Conservation (phyloP, 1,139 yeast genomes). For the Kurtzmaniella natalensis region DNA sequence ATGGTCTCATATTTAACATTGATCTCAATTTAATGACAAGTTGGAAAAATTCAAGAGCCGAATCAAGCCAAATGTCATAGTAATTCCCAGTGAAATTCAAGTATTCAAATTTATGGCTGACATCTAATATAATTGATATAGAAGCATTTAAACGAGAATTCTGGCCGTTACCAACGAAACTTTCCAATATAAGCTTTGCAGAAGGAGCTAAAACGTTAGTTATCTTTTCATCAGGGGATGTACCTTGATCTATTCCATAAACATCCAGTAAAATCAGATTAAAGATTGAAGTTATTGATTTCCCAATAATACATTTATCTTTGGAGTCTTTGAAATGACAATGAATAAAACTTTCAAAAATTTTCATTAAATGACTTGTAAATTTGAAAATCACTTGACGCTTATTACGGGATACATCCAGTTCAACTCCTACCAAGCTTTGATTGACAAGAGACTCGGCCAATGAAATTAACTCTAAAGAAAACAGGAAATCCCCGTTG, state of each 20-base stretch:
- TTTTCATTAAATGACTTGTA: constrained; percentile 51
- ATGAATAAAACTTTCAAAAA: constrained; percentile 69
- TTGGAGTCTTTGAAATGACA: constrained; percentile 59
- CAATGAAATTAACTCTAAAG: constrained; percentile 54
- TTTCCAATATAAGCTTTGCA: constrained; percentile 43
- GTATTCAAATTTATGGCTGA: constrained; percentile 1
- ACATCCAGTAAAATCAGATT: constrained; percentile 50
- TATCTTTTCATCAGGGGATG: constrained; percentile 35
- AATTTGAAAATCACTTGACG: constrained; percentile 54
- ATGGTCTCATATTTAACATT: constrained; percentile 43
- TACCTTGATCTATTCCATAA: constrained; percentile 51
- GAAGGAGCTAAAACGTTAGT: constrained; percentile 49
- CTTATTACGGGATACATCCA: constrained; percentile 31
- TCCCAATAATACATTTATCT: constrained; percentile 64
- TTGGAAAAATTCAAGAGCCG: constrained; percentile 38
- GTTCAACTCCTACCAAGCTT: constrained; percentile 28
- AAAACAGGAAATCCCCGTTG: constrained; percentile 61
- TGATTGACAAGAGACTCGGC: constrained; percentile 51
- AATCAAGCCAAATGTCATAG: constrained; percentile 38
- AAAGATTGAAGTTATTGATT: constrained; percentile 52
- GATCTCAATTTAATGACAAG: constrained; percentile 54
- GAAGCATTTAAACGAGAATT: constrained; percentile 54
- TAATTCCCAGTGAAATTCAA: background rate
- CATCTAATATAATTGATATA: constrained; percentile 23
- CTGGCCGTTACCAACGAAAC: background rate